phyloP scores from a whole-genome alignment of 2,329 filamentous ascomycete genomes.

The Chaetomiaceae sp. region DNA sequence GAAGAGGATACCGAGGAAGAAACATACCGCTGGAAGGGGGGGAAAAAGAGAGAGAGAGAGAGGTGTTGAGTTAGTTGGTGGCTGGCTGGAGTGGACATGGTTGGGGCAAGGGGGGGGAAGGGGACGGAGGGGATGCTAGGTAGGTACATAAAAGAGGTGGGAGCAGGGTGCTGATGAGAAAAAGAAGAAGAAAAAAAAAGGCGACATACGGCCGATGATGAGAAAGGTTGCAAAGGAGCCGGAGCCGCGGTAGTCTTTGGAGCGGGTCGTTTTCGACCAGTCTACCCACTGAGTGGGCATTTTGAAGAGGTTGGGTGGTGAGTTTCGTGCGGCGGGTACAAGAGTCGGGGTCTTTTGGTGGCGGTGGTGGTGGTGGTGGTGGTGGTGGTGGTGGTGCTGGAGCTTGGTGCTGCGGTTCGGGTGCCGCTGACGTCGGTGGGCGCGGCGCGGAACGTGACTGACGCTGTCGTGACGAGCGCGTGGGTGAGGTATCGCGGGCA shows the following conservation, averaged over 20 bases:
- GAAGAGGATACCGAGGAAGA: constrained; percentile 98
- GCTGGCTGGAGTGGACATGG: no score
- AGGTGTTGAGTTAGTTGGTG: no score
- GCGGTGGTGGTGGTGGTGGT: no score
- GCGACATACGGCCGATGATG: constrained; percentile 79
- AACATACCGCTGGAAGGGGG: constrained; percentile 69
- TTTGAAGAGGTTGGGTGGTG: not conserved
- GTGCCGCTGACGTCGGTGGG: constrained; percentile 4
- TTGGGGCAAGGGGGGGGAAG: constrained; percentile 2
- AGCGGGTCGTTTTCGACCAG: constrained; percentile 49
- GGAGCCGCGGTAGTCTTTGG: constrained; percentile 54
- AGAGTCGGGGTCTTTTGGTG: no score
- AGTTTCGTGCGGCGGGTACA: not conserved
- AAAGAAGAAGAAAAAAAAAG: constrained; percentile 14
- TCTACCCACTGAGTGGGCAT: constrained; percentile 25
- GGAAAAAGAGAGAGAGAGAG: no score
- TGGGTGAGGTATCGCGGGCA: not conserved
- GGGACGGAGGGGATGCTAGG: constrained; percentile 7
- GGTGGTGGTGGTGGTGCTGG: not conserved
- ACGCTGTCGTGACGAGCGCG: not conserved
- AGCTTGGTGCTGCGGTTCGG: not conserved
- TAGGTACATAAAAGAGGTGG: no score
- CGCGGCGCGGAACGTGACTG: not conserved
- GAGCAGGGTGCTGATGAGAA: no score
- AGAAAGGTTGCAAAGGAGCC: constrained; percentile 91